These are phyloP conservation scores for Halophytophthora polymorphica DNA, from an alignment of 352 stramenopile species.

Conservation along the genomic window DNA sequence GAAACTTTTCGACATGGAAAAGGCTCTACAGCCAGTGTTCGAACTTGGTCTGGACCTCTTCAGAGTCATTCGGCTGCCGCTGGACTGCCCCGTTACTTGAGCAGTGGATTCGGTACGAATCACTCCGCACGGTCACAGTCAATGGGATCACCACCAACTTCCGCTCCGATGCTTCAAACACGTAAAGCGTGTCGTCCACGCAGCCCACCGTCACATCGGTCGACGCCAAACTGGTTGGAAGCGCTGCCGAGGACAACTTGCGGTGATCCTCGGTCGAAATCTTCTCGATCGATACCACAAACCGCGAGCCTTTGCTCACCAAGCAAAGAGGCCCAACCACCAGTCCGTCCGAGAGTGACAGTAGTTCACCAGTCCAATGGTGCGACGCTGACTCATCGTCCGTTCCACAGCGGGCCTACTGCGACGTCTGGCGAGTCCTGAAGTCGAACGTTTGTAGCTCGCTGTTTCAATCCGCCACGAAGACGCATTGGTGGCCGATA, in stretches of 20 bases:
- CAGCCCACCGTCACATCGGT: constrained; percentile 4
- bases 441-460: constrained; percentile 21
- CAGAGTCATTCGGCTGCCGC: not conserved
- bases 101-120: constrained; percentile 50
- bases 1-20: constrained; percentile 61
- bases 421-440: constrained; percentile 19
- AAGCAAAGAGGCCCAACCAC: constrained; percentile 10
- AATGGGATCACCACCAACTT: constrained; percentile 16
- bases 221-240: constrained; percentile 1
- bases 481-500: constrained; percentile 17
- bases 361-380: constrained; percentile 13
- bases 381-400: not conserved
- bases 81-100: constrained; percentile 13
- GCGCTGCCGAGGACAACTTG: constrained; percentile 13
- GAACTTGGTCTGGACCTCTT: not conserved
- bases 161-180: constrained; percentile 13
- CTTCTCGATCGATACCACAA: constrained; percentile 9
- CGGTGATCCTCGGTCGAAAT: constrained; percentile 36
- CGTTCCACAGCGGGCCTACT: constrained; percentile 5
- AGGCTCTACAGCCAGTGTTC: constrained; percentile 31
- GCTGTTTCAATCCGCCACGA: constrained; percentile 12
- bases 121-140: constrained; percentile 39
- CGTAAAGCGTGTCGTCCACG: constrained; percentile 25
- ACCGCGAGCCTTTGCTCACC: not conserved
- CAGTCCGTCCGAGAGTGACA: constrained; percentile 22